Evolutionary conservation across 345 rosid genomes (phyloP), one percentile per base, ranked within the genome.

Genomic region (Gossypium australe): DNA sequence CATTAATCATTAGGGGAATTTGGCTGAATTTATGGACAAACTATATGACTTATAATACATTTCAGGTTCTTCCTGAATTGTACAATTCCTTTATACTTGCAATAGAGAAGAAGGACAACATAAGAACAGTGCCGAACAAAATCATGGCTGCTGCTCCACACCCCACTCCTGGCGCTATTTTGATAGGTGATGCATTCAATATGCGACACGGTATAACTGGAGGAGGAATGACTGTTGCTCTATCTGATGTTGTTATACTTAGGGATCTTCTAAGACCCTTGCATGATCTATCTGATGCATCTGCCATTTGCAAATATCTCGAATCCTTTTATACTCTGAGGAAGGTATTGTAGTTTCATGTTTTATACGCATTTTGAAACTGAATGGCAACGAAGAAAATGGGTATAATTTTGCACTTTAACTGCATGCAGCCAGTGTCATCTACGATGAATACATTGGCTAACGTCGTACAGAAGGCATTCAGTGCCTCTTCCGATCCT

Each of bases 111-210:
- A 84, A 82, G 20, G 84, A 79, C 70, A 67, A 29, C 60, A 76
- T 84, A 11, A 83, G 78, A 74, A 67, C 81, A 75, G 78, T 86
- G 87, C 78, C 86, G 2, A 86, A 84, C 63, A 79, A 86, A 78
- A 83, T 83, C 76, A 86, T 86, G 91, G 81, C 87, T 1, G 87
- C 85, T 4, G 75, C 73, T 72, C 89, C 89, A 44, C 17, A 22
- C 20, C 83, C 58, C 1, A 77, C 55, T 49, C 48, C 75, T 0
- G 72, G 76, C 29, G 78, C 74, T 17, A 2, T 76, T 22, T 68
- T 68, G 38, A 17, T 76, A 2, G 67, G 67, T 3, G 71, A 77
- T 77, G 75, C 75, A 11, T 52, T 63, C 71, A 78, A 73, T 16
- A 73, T 58, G 27, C 67, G 90, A 9, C 92, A 89, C 72, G 84